phyloP scores from a whole-genome alignment of 768 basidiomycete genomes.

The Lactifluus hygrophoroides region DNA sequence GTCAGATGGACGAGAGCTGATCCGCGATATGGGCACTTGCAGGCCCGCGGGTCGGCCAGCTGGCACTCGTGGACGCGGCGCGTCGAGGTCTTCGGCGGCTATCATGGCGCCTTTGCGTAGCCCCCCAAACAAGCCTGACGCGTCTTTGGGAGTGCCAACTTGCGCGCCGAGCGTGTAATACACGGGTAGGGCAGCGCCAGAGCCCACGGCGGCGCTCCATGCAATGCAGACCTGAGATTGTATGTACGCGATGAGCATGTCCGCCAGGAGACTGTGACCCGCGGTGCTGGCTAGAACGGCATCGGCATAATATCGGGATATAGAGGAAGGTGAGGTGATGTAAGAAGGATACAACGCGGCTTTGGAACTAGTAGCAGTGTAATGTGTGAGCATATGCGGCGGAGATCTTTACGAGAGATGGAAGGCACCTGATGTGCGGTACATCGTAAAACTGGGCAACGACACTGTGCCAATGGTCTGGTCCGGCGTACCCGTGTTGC shows the following conservation, averaged over 20 bases:
- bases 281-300: constrained; percentile 67
- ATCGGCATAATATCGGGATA: constrained; percentile 70
- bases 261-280: constrained; percentile 85
- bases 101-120: constrained; percentile 52
- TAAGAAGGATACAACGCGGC: constrained; percentile 76
- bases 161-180: constrained; percentile 21
- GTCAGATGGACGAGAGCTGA: constrained; percentile 53
- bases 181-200: constrained; percentile 13
- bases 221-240: constrained; percentile 82
- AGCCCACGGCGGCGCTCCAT: constrained; percentile 53
- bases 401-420: background rate
- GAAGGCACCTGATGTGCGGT: constrained; percentile 66
- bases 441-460: constrained; percentile 98
- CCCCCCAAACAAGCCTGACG: constrained; percentile 74
- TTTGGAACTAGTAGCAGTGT: constrained; percentile 47
- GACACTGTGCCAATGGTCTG: constrained; percentile 81
- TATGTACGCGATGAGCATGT: constrained; percentile 86
- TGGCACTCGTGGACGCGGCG: constrained; percentile 16
- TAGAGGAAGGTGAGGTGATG: constrained; percentile 59
- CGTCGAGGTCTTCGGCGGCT: constrained; percentile 12
- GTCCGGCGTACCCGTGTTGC: constrained; percentile 75
- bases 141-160: constrained; percentile 32
- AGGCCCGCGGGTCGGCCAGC: constrained; percentile 24
- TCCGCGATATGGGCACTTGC: constrained; percentile 63
- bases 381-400: background rate